phyloP scores from a whole-genome alignment of 805 yeast species.

The Candida orba region DNA sequence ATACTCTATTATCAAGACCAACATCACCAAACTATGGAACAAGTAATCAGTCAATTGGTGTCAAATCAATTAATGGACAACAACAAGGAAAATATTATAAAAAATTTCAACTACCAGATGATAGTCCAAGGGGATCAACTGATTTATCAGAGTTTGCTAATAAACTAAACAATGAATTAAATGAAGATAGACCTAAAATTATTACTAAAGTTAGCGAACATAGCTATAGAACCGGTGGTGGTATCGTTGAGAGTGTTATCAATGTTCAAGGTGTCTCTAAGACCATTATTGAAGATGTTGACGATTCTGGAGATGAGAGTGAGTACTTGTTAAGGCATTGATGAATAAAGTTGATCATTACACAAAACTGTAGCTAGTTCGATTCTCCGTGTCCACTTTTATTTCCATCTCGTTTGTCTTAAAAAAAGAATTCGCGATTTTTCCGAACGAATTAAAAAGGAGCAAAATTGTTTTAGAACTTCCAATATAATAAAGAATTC shows the following conservation, averaged over 20 bases:
- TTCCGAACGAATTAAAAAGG: slow-evolving; percentile 10
- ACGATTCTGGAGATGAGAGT: slow-evolving; percentile 18
- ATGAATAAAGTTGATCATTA: no score
- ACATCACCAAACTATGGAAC: slow-evolving; percentile 20
- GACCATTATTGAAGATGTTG: slow-evolving; percentile 71
- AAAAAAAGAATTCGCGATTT: slow-evolving; percentile 3
- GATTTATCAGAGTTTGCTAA: slow-evolving; percentile 14
- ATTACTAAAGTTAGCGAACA: slow-evolving; percentile 9
- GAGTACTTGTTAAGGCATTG: not conserved
- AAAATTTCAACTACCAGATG: slow-evolving; percentile 12
- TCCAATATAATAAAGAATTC: not conserved
- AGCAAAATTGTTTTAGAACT: slow-evolving; percentile 4
- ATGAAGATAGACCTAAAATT: not conserved
- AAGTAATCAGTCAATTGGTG: not conserved
- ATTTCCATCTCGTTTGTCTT: not conserved
- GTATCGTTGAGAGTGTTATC: slow-evolving; percentile 77
- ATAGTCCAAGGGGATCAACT: slow-evolving; percentile 10
- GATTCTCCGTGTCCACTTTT: not conserved
- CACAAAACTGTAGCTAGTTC: no score
- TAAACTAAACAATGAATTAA: not conserved
- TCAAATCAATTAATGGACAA: slow-evolving; percentile 1
- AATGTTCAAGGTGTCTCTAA: slow-evolving; percentile 78
- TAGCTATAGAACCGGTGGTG: slow-evolving; percentile 29
- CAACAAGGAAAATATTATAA: slow-evolving; percentile 8
- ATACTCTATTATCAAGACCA: slow-evolving; percentile 7